These are phyloP conservation scores for Nicotiana tabacum DNA, from an alignment of 257 asterid species.

Conservation along the genomic window DNA sequence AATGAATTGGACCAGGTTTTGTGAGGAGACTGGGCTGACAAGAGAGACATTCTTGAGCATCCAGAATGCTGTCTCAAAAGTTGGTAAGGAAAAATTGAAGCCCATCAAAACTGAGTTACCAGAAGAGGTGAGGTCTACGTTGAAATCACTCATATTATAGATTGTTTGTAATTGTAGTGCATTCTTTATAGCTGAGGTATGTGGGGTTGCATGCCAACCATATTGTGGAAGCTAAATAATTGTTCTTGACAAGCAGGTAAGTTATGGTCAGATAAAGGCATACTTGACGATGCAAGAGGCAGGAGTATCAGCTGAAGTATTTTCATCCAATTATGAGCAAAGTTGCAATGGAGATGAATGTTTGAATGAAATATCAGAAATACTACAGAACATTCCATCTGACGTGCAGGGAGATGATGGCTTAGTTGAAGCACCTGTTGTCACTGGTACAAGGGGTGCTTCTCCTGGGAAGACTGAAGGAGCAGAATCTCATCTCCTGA, in stretches of 20 bases:
- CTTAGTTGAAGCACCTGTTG: constrained; percentile 12
- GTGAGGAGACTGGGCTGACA: constrained; percentile 58
- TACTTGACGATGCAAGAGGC: constrained; percentile 56
- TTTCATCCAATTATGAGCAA: constrained; percentile 27
- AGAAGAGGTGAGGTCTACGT: constrained; percentile 60
- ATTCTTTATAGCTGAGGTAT: neutral
- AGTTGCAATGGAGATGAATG: constrained; percentile 23
- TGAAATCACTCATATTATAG: neutral
- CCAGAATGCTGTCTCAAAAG: constrained; percentile 48
- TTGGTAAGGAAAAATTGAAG: constrained; percentile 74
- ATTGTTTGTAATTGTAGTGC: constrained; percentile 7
- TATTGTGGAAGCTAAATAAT: neutral
- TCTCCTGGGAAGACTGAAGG: constrained; percentile 12
- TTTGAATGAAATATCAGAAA: constrained; percentile 22
- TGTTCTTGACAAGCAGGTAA: constrained; percentile 40
- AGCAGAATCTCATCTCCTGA: constrained; percentile 14
- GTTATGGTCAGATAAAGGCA: constrained; percentile 58
- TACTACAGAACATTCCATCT: constrained; percentile 11
- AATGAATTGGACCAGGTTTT: constrained; percentile 71
- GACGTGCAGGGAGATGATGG: constrained; percentile 10
- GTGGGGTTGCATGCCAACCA: neutral
- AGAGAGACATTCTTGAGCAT: constrained; percentile 39
- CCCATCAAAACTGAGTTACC: constrained; percentile 84
- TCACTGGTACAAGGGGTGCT: constrained; percentile 5
- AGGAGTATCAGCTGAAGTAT: constrained; percentile 32